These are phyloP conservation scores for Parafenestella ontariensis DNA, from an alignment of 2,329 filamentous ascomycete genomes.

Conservation along the genomic window DNA sequence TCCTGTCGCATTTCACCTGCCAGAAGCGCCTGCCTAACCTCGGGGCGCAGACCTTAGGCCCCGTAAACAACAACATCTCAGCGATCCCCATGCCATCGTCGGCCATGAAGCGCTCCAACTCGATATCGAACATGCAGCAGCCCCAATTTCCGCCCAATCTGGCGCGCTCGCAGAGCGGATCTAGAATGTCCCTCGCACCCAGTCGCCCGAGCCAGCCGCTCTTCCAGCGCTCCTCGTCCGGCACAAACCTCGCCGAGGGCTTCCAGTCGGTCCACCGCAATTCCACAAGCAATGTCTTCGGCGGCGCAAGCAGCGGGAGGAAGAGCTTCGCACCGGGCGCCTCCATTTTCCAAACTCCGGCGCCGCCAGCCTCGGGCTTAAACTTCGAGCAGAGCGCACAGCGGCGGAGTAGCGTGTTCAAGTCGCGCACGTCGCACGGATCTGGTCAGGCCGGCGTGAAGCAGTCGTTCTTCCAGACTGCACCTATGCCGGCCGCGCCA, in stretches of 20 bases:
- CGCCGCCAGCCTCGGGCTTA: constrained; percentile 49
- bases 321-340: constrained; percentile 74
- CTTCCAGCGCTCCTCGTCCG: constrained; percentile 85
- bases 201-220: constrained; percentile 81
- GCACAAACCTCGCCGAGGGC: constrained; percentile 80
- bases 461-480: constrained; percentile 94
- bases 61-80: constrained; percentile 77
- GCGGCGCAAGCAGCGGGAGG: constrained; percentile 63
- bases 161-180: constrained; percentile 80
- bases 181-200: constrained; percentile 84
- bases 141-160: constrained; percentile 66
- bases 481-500: constrained; percentile 79
- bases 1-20: constrained; percentile 17
- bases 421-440: constrained; percentile 66
- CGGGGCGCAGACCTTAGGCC: constrained; percentile 77
- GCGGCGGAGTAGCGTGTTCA: constrained; percentile 75
- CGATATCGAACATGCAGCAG: constrained; percentile 68
- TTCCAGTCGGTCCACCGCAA: constrained; percentile 85
- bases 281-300: constrained; percentile 74
- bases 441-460: constrained; percentile 71
- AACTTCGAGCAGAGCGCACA: constrained; percentile 64
- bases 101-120: constrained; percentile 91
- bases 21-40: constrained; percentile 17
- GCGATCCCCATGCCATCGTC: constrained; percentile 90
- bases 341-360: constrained; percentile 55